A percentile compares a stretch with the other conserved stretches of the same genome.
Evolutionary conservation across 2,329 filamentous ascomycete species (phyloP).

Genomic region (Monosporascus sp.): DNA sequence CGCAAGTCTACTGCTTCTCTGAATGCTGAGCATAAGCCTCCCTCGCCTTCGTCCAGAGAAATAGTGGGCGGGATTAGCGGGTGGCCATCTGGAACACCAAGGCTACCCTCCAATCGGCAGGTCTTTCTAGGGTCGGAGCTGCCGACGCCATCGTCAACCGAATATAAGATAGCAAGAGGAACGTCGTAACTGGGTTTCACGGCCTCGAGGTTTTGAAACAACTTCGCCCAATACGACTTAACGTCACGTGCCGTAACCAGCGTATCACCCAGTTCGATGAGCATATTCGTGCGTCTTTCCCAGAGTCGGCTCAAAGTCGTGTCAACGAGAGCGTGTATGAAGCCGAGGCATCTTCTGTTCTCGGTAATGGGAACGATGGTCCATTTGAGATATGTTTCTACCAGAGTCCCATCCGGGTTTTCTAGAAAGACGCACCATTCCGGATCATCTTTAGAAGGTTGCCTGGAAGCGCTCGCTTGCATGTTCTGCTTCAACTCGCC

Average conservation of each 20-base stretch:
- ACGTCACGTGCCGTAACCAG: slow-evolving; percentile 38
- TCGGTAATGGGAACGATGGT: slow-evolving; percentile 42
- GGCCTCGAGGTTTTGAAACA: slow-evolving; percentile 37
- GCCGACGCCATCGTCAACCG: slow-evolving; percentile 35
- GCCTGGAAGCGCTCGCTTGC: slow-evolving; percentile 27
- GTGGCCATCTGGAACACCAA: slow-evolving; percentile 41
- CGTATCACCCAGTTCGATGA: slow-evolving; percentile 42
- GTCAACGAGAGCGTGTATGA: slow-evolving; percentile 43
- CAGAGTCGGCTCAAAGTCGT: slow-evolving; percentile 42
- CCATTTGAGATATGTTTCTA: slow-evolving; percentile 45
- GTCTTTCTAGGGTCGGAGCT: slow-evolving; percentile 27
- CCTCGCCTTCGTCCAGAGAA: slow-evolving; percentile 30
- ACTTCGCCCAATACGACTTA: slow-evolving; percentile 43
- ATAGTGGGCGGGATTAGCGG: slow-evolving; percentile 34
- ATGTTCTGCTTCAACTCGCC: slow-evolving; percentile 34
- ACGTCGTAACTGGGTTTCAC: slow-evolving; percentile 43
- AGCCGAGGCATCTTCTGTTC: slow-evolving; percentile 37
- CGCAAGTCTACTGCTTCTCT: slow-evolving; percentile 32
- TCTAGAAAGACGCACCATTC: slow-evolving; percentile 43
- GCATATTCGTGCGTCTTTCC: slow-evolving; percentile 45
- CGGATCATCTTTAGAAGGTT: slow-evolving; percentile 33
- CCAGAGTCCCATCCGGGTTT: slow-evolving; percentile 33
- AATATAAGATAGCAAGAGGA: slow-evolving; percentile 47
- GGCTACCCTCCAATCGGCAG: slow-evolving; percentile 39
- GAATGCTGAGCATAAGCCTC: slow-evolving; percentile 35